phyloP scores from a whole-genome alignment of 495 filamentous ascomycete genomes.

The Tirmania nivea region DNA sequence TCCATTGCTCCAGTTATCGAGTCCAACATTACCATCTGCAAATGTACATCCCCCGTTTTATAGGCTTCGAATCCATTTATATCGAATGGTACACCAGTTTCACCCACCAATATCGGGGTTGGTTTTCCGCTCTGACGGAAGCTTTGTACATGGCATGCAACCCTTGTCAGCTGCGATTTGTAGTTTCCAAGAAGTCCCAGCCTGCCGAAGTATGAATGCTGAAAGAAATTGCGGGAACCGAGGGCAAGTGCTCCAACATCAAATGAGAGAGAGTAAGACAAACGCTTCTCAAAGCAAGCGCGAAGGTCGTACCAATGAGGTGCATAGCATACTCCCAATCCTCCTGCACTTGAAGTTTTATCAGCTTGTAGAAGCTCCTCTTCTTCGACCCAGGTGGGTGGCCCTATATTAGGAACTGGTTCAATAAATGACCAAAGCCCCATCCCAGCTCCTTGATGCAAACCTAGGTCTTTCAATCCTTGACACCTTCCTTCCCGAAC shows the following conservation, averaged over 20 bases:
- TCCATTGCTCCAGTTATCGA: constrained; percentile 17
- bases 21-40: constrained; percentile 13
- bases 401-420: constrained; percentile 14
- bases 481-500: constrained; percentile 2
- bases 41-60: constrained; percentile 31
- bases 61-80: constrained; percentile 56
- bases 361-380: background rate
- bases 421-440: constrained; percentile 16
- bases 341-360: constrained; percentile 7
- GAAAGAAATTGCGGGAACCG: constrained; percentile 17
- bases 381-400: constrained; percentile 7
- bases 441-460: background rate
- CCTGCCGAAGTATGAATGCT: constrained; percentile 18
- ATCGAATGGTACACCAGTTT: constrained; percentile 59
- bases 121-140: constrained; percentile 3
- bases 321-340: constrained; percentile 47
- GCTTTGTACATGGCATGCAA: constrained; percentile 6
- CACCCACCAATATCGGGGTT: constrained; percentile 28
- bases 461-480: constrained; percentile 1
- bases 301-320: constrained; percentile 61
- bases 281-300: constrained; percentile 44
- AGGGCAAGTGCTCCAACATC: constrained; percentile 29
- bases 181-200: constrained; percentile 15
- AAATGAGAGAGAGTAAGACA: constrained; percentile 45
- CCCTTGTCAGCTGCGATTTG: constrained; percentile 12